A percentile compares a stretch with the other conserved stretches of the same genome.
phyloP scores from a whole-genome alignment of 768 basidiomycete species.

The Lactifluus rugatus region DNA sequence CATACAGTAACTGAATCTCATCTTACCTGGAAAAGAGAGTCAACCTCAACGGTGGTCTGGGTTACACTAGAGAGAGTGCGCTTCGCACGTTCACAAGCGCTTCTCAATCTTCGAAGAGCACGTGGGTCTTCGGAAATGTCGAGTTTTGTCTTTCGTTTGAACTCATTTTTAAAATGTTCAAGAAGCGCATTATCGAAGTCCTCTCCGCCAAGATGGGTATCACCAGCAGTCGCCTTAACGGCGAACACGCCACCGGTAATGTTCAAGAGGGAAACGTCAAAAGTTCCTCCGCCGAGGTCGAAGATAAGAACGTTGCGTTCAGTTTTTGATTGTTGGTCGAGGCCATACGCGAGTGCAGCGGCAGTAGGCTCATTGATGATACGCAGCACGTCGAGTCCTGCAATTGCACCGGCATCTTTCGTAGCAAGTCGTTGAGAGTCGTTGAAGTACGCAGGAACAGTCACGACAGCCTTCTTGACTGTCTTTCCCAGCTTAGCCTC shows the following conservation, averaged over 20 bases:
- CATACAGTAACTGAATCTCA: background rate
- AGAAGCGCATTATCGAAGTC: constrained; percentile 98
- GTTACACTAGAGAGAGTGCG: constrained; percentile 96
- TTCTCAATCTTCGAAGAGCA: constrained; percentile 90
- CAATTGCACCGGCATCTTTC: constrained; percentile 97
- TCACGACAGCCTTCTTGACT: constrained; percentile 98
- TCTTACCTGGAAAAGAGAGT: constrained; percentile 87
- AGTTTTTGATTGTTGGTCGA: constrained; percentile 86
- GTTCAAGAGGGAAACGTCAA: constrained; percentile 98
- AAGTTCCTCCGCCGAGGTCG: constrained; percentile 99
- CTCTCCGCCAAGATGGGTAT: constrained; percentile 99
- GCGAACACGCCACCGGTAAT: constrained; percentile 98
- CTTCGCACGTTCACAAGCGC: constrained; percentile 99
- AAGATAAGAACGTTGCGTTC: constrained; percentile 99
- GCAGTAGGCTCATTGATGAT: constrained; percentile 99
- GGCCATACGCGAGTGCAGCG: constrained; percentile 97
- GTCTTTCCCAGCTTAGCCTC: constrained; percentile 98
- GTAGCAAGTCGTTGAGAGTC: constrained; percentile 99
- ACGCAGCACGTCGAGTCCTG: constrained; percentile 98
- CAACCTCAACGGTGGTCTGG: constrained; percentile 98
- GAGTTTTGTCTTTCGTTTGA: constrained; percentile 94
- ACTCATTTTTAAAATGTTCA: constrained; percentile 99
- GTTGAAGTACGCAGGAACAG: constrained; percentile 99
- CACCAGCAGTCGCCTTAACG: constrained; percentile 98
- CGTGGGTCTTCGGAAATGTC: constrained; percentile 97